Percentiles rank a stretch among this genome's conserved stretches.
Conservation (phyloP, 495 filamentous ascomycete species). For the Bathelium albidoporum region DNA sequence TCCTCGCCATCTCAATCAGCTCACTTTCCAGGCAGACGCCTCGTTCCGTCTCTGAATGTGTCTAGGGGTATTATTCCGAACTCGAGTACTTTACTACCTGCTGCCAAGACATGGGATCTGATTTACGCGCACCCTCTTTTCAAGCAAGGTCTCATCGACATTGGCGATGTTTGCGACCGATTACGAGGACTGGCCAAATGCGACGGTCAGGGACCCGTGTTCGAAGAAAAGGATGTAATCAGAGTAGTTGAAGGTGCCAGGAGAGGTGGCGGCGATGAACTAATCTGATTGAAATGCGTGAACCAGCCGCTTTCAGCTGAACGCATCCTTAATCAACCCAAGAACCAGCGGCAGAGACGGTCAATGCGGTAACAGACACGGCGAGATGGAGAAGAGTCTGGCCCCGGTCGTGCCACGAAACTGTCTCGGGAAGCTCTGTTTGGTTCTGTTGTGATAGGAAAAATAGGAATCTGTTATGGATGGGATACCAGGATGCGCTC, state of each 20-base stretch:
- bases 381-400: not conserved
- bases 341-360: not conserved
- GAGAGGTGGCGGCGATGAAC: conserved; percentile 29
- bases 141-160: conserved; percentile 71
- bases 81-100: conserved; percentile 47
- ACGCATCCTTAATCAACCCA: not conserved
- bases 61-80: not conserved
- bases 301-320: not conserved
- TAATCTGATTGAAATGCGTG: conserved; percentile 19
- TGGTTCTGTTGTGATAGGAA: not conserved
- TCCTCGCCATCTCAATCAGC: not conserved
- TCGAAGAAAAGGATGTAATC: conserved; percentile 64
- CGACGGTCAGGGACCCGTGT: conserved; percentile 83
- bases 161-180: conserved; percentile 63
- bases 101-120: conserved; percentile 80
- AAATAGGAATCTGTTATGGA: not conserved
- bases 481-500: not conserved
- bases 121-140: conserved; percentile 77
- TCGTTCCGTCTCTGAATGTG: not conserved
- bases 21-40: not conserved
- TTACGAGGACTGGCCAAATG: conserved; percentile 72
- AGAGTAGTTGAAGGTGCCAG: conserved; percentile 65
- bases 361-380: not conserved
- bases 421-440: not conserved
- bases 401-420: not conserved